Evolutionary conservation across 2,329 filamentous ascomycete genomes (phyloP), one percentile per base, ranked within the genome.

Genomic region (Arthrobotrys sphaeroides): DNA sequence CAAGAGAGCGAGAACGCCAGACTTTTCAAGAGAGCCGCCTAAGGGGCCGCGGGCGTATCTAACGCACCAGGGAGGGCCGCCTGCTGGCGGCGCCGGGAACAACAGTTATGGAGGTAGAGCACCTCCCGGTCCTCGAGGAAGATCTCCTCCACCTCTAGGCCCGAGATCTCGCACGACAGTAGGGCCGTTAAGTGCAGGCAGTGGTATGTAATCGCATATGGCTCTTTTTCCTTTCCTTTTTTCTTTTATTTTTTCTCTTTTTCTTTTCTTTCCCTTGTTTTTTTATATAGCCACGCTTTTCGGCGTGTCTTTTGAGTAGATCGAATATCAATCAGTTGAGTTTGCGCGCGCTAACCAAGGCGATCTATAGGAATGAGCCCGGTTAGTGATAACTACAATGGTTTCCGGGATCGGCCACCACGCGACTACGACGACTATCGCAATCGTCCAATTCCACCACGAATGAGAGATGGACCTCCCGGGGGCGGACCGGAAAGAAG

Each of bases 21-120:
- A 74, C 18, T 74, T 74, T 49, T 60, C 70, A 5, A 62, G 62
- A 24, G 62, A 74, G 33, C 70, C 70, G 40, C 70, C 70, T 24
- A 74, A 74, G 40, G 70, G 55, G 20, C 70, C 70, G 42, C 70
- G 70, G 28, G 70, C 70, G 10, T 74, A 68, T 68, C 70, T 74
- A 7, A 61, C 69, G 26, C 70, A 74, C 33, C 70, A 74, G 33
- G 53, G 55, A 40, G 62, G 61, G 16, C 70, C 70, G 18, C 70
- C 70, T 12, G 62, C 53, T 55, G 55, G 55, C 20, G 61, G 13
- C 2, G 36, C 70, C 38, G 62, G 61, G 22, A 68, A 26, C 24
- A 74, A 51, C 59, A 47, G 36, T 16, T 74, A 74, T 43, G 62
- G 70, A 12, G 57, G 40, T 12, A 42, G 70, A 7, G 43, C 57